Evolutionary conservation across 2,329 filamentous ascomycete species (phyloP), one percentile per base, ranked within the genome.

Genomic region (Aspergillus carbonarius): DNA sequence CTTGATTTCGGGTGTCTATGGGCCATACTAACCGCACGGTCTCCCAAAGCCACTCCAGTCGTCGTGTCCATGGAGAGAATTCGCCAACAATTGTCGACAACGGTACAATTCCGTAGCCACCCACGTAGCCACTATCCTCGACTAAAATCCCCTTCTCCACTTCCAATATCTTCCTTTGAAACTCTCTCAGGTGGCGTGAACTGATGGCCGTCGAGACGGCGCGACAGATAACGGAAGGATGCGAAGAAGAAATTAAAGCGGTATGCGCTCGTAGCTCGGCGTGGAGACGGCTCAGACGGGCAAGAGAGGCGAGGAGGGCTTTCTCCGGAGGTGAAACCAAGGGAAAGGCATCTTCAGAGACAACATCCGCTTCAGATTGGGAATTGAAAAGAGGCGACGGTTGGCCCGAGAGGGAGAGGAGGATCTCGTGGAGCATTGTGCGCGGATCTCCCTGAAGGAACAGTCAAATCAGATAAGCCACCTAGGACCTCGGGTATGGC

Each of bases 361-460:
- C 73, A 68, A 79, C 74, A 69, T 76, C 70, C 78, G 73, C 64
- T 78, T 80, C 69, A 67, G 80, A 75, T 68, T 76, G 70, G 67
- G 76, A 64, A 74, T 85, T 84, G 79, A 97, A 90, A 72, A 98
- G 85, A 66, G 92, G 89, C 64, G 93, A 97, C 64, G 91, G 89
- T 78, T 98, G 91, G 66, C 95, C 93, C 70, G 93, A 96, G 77
- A 98, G 88, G 75, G 93, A 93, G 77, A 99, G 88, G 77, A 98
- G 87, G 80, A 99, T 92, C 83, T 99, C 95, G 85, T 98, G 95
- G 76, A 99, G 90, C 95, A 99, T 99, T 66, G 69, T 77, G 72
- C 59, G 55, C 63, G 60, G 13, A 61, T 49, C 44, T 66, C 60
- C 49, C 67, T 70, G 55, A 25, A 18, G n/a, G 23, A 53, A 37